Percentiles rank a stretch among this genome's conserved stretches.
Evolutionary conservation across 176 grass and related monocot genomes (phyloP).

Genomic region (Saccharum spontaneum): DNA sequence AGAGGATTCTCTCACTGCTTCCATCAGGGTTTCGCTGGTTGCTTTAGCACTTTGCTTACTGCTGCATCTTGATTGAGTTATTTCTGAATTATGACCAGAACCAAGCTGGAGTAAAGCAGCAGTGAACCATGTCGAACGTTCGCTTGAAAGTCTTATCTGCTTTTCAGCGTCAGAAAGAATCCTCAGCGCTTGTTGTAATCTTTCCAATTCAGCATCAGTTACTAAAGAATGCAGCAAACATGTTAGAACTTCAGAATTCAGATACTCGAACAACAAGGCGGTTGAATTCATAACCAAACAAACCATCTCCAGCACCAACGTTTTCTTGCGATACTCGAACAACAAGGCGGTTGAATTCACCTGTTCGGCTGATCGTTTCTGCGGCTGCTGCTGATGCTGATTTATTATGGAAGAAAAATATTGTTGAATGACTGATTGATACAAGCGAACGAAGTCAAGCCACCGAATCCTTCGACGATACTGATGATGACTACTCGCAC

Average conservation of each 20-base stretch:
- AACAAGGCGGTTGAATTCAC: neutral
- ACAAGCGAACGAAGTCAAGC: too few species aligned
- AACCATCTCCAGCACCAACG: too few species aligned
- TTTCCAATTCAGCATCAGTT: slow-evolving; percentile 93
- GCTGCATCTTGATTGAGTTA: slow-evolving; percentile 59
- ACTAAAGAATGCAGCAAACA: slow-evolving; percentile 45
- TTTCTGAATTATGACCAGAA: slow-evolving; percentile 72
- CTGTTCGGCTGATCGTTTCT: too few species aligned
- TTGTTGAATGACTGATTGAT: too few species aligned
- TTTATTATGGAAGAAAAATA: too few species aligned
- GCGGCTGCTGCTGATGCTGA: too few species aligned
- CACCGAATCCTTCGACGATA: neutral
- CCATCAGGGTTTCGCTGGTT: slow-evolving; percentile 45
- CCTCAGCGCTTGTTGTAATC: slow-evolving; percentile 89
- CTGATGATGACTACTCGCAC: neutral
- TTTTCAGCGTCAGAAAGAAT: slow-evolving; percentile 98
- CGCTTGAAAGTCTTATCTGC: slow-evolving; percentile 88
- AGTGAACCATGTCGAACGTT: slow-evolving; percentile 96
- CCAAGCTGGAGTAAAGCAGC: slow-evolving; percentile 95
- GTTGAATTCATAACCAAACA: neutral
- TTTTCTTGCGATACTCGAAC: neutral
- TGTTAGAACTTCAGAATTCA: slow-evolving; percentile 14
- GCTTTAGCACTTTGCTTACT: slow-evolving; percentile 64
- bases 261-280: too few species aligned
- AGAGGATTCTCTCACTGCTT: slow-evolving; percentile 52